Conservation (phyloP, 177 flowering plant genomes). For the Vitis hybrid region DNA sequence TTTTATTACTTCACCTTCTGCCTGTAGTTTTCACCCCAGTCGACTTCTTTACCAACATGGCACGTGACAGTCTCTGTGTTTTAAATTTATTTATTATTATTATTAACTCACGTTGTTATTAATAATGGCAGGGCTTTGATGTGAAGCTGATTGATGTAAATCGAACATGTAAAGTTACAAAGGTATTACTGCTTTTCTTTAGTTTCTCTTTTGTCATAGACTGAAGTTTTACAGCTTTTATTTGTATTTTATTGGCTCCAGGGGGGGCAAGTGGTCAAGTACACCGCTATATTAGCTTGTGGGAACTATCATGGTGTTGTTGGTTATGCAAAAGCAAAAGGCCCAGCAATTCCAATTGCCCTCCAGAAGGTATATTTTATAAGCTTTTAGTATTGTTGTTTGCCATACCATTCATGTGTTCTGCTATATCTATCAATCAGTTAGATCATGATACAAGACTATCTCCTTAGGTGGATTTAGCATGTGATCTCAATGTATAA, state of each 20-base stretch:
- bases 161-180: conserved; percentile 87
- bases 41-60: neutral
- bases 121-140: conserved; percentile 83
- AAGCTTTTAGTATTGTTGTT: neutral
- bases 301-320: conserved; percentile 93
- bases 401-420: neutral
- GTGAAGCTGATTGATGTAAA: conserved; percentile 70
- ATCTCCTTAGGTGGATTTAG: too few species aligned
- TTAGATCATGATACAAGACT: too few species aligned
- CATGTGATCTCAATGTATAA: neutral
- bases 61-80: neutral
- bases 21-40: neutral
- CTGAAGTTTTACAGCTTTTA: neutral
- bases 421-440: too few species aligned
- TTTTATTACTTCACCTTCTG: neutral
- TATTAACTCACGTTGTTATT: neutral
- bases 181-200: conserved; percentile 43
- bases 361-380: conserved; percentile 70
- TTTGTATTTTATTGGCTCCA: conserved; percentile 21
- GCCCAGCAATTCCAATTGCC: conserved; percentile 72
- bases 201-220: neutral
- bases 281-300: conserved; percentile 77
- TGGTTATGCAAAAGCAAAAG: conserved; percentile 94
- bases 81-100: neutral
- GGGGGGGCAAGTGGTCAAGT: conserved; percentile 85